Base-by-base conservation (phyloP, 129 eudicot genomes). In the Artemisia tridentata region DNA sequence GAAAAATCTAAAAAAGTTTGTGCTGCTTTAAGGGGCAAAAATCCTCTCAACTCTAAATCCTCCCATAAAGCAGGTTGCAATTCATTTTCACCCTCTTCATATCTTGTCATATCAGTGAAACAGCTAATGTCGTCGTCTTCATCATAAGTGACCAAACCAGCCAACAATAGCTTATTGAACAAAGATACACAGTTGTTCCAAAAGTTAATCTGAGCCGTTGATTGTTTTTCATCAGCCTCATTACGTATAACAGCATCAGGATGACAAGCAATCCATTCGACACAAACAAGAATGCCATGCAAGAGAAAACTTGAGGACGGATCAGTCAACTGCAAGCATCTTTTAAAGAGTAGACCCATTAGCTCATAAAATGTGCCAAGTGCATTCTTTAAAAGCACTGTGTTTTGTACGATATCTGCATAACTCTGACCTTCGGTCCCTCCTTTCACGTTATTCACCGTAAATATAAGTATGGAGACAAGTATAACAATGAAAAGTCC, bases 41-140 rank as follows among this genome's bases (percentile, higher is more conserved):
- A 86, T 27, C 92, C 92, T 68, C 92, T 62, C 18, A 81, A 68
- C 80, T 86, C 92, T 54, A 86, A 83, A 71, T 86, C 92, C 83
- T 86, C 92, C 88, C 84, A 78, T 51, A 86, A 73, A 60, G 88
- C 92, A 75, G 77, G 72, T 74, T 69, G 86, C 53, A 75, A 69
- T 34, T 86, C 84, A 11, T 14, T 75, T 20, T 68, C 83, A 18
- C 88, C 82, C 58, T 86, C 91, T 19, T 83, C 88, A 55, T 83
- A 83, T 76, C 65, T 83, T 79, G 80, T 65, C 84, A 83, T 81
- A 71, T 83, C 77, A 54, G 75, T 74, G 72, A 85, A 85, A 47
- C 86, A 81, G 56, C 70, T 71, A 15, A 60, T 72, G 14, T 82
- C 34, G 46, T 23, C 10, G 15, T 77, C 85, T n/a, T 79, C 83